These are phyloP conservation scores for Ogataea pini DNA, from an alignment of 805 yeast species.

Conservation along the genomic window DNA sequence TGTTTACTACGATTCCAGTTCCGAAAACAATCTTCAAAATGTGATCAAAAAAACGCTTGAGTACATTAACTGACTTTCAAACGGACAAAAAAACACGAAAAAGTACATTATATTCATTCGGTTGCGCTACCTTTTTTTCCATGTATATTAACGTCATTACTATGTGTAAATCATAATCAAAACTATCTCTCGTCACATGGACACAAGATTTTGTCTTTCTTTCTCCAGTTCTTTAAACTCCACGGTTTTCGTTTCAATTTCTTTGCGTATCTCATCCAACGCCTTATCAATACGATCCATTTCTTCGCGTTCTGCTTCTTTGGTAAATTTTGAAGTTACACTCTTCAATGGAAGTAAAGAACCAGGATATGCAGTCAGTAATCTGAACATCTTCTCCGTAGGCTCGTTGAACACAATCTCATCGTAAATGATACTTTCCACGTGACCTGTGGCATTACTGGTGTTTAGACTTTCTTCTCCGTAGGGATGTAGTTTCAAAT, in stretches of 20 bases:
- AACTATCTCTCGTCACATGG: not conserved
- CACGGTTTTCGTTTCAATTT: slow-evolving; percentile 25
- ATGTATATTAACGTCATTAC: not conserved
- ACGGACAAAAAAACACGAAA: too few species aligned
- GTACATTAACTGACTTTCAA: slow-evolving; percentile 12
- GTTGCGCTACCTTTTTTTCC: not conserved
- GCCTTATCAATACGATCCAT: slow-evolving; percentile 51
- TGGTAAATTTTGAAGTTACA: slow-evolving; percentile 32
- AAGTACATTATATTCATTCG: too few species aligned
- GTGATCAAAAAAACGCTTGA: slow-evolving; percentile 18
- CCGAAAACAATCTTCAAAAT: slow-evolving; percentile 18
- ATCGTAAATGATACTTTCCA: slow-evolving; percentile 71
- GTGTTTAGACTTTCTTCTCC: slow-evolving; percentile 34
- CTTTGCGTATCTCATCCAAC: slow-evolving; percentile 29
- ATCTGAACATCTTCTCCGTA: slow-evolving; percentile 81
- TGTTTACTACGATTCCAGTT: slow-evolving; percentile 18
- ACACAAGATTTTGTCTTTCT: slow-evolving; percentile 31
- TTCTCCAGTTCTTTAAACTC: slow-evolving; percentile 33
- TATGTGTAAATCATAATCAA: slow-evolving; percentile 2
- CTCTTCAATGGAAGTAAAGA: slow-evolving; percentile 46
- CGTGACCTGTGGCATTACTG: slow-evolving; percentile 39
- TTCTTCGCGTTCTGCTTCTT: slow-evolving; percentile 65
- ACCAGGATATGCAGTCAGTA: slow-evolving; percentile 68
- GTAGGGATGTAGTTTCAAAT: slow-evolving; percentile 88
- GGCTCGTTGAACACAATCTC: slow-evolving; percentile 96